These are phyloP conservation scores for Euphorbia tirucalli DNA, from an alignment of 345 rosid species.

Conservation along the genomic window DNA sequence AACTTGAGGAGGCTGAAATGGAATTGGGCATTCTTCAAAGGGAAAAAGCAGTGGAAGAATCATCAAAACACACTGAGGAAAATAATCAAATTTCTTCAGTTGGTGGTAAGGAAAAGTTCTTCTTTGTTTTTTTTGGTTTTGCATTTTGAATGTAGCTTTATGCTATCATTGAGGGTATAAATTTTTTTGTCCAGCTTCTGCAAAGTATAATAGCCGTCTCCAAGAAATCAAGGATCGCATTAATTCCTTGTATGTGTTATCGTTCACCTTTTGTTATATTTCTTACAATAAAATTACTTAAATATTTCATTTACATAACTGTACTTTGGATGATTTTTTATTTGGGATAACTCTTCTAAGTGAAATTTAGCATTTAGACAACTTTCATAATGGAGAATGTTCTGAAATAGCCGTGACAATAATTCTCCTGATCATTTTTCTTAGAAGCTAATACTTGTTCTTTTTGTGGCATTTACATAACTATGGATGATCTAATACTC, in stretches of 20 bases:
- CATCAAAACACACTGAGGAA: constrained; percentile 32
- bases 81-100: constrained; percentile 30
- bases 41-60: constrained; percentile 36
- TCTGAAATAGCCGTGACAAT: not conserved
- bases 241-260: constrained; percentile 48
- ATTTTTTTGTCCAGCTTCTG: constrained; percentile 40
- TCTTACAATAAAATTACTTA: not conserved
- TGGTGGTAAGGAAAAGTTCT: constrained; percentile 27
- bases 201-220: constrained; percentile 49
- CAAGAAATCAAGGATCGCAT: constrained; percentile 66
- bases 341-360: too few relatives aligned
- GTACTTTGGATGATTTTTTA: not conserved
- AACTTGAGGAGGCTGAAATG: constrained; percentile 71
- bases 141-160: not conserved
- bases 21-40: constrained; percentile 59
- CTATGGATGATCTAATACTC: too few relatives aligned
- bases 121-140: not conserved
- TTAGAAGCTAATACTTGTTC: not conserved
- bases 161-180: too few relatives aligned
- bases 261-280: constrained; percentile 8
- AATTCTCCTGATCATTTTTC: not conserved
- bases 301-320: too few relatives aligned
- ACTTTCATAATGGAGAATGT: not conserved
- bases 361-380: too few relatives aligned
- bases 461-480: constrained; percentile 6